phyloP scores from a whole-genome alignment of 2,329 filamentous ascomycete species.

The Hansfordia pulvinata region DNA sequence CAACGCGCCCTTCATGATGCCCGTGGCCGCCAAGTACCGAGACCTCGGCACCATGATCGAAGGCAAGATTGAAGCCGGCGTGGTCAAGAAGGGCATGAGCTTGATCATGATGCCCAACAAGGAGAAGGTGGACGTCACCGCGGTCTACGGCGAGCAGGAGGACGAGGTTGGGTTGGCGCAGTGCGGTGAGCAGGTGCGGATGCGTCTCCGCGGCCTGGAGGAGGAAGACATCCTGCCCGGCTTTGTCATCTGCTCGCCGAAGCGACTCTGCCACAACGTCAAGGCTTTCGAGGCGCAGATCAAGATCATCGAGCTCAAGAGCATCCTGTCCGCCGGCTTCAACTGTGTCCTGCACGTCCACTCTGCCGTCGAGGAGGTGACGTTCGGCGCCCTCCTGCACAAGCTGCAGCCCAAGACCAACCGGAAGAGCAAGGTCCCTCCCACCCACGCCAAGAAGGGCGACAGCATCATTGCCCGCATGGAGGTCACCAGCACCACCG shows the following conservation, averaged over 20 bases:
- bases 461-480: constrained; percentile 84
- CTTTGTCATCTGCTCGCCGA: constrained; percentile 91
- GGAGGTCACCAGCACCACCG: constrained; percentile 73
- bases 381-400: constrained; percentile 76
- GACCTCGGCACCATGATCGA: constrained; percentile 97
- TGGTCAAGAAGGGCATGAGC: constrained; percentile 77
- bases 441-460: constrained; percentile 74
- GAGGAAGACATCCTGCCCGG: constrained; percentile 94
- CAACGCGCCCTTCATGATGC: constrained; percentile 99
- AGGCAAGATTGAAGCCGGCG: constrained; percentile 90
- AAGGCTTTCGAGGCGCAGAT: constrained; percentile 90
- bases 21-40: constrained; percentile 86
- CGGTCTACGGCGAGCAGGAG: constrained; percentile 90
- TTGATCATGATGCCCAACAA: constrained; percentile 95
- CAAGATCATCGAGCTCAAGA: constrained; percentile 86
- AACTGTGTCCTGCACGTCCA: constrained; percentile 98
- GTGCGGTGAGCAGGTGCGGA: constrained; percentile 87
- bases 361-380: constrained; percentile 94
- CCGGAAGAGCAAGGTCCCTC: constrained; percentile 84
- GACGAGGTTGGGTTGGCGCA: constrained; percentile 74
- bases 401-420: constrained; percentile 91
- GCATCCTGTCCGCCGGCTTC: constrained; percentile 85
- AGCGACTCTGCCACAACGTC: constrained; percentile 86
- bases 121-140: constrained; percentile 65
- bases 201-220: constrained; percentile 87